Percentiles rank a stretch among this genome's conserved stretches.
Evolutionary conservation across 2,329 filamentous ascomycete genomes (phyloP).

Genomic region (Colletotrichum filicis): DNA sequence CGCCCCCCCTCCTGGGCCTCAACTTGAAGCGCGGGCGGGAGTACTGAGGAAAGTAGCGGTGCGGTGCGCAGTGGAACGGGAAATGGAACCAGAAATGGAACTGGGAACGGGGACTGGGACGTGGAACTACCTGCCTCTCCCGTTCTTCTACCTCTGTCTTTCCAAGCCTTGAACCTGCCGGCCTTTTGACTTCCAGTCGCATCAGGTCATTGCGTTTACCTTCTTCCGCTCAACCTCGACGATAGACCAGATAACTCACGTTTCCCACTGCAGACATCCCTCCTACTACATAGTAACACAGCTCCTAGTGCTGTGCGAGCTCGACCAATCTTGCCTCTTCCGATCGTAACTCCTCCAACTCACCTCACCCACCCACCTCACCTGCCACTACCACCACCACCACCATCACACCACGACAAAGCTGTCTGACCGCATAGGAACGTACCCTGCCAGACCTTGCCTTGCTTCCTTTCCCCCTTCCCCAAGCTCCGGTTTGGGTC

Average conservation of each 20-base stretch:
- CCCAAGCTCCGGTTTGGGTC: constrained; percentile 12
- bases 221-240: not conserved
- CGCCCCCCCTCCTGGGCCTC: constrained; percentile 1
- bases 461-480: constrained; percentile 4
- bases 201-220: not conserved
- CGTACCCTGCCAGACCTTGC: constrained; percentile 7
- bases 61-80: constrained; percentile 7
- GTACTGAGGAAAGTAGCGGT: constrained; percentile 14
- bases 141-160: not conserved
- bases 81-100: not conserved
- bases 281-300: not conserved
- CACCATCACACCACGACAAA: constrained; percentile 6
- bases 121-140: too few species aligned
- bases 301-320: not conserved
- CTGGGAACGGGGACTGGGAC: too few species aligned
- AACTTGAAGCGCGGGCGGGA: constrained; percentile 15
- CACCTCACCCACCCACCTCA: constrained; percentile 17
- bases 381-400: constrained; percentile 1
- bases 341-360: not conserved
- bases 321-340: not conserved
- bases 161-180: not conserved
- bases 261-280: not conserved
- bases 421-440: constrained; percentile 18
- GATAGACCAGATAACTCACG: not conserved
- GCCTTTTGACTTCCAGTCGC: not conserved